Evolutionary conservation across 495 filamentous ascomycete genomes (phyloP).

Genomic region (Niebla homalea): DNA sequence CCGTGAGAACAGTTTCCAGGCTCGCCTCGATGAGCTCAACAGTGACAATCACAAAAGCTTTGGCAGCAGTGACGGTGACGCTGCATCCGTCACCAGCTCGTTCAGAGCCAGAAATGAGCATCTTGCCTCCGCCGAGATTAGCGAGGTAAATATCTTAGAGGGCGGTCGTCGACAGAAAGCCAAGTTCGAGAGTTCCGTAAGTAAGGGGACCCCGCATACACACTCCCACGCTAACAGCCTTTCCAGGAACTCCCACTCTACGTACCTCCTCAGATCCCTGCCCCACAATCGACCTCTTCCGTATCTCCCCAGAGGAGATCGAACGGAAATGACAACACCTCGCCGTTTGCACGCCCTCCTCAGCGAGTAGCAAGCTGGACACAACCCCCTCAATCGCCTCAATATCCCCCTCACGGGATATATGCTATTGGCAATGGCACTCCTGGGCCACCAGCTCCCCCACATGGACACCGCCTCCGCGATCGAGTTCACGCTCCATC

Average conservation of each 20-base stretch:
- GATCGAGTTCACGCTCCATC: constrained; percentile 31
- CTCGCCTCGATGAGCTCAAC: constrained; percentile 41
- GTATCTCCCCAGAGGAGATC: constrained; percentile 79
- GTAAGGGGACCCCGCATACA: constrained; percentile 24
- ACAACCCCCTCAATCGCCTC: constrained; percentile 64
- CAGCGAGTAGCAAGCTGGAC: constrained; percentile 63
- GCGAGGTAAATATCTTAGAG: constrained; percentile 93
- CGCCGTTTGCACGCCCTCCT: constrained; percentile 53
- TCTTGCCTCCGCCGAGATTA: constrained; percentile 89
- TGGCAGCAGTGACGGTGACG: constrained; percentile 69
- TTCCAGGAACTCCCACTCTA: constrained; percentile 85
- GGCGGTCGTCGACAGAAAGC: constrained; percentile 88
- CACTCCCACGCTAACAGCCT: constrained; percentile 10
- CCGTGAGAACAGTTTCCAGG: constrained; percentile 53
- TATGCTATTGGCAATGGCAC: constrained; percentile 33
- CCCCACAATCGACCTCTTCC: constrained; percentile 77
- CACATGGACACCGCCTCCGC: constrained; percentile 53
- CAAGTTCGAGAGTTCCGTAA: constrained; percentile 95
- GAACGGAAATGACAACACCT: constrained; percentile 45
- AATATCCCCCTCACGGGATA: constrained; percentile 47
- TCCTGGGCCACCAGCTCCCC: constrained; percentile 41
- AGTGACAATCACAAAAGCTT: constrained; percentile 56
- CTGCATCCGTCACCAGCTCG: constrained; percentile 54
- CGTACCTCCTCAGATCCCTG: constrained; percentile 82
- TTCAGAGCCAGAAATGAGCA: constrained; percentile 64